Percentiles rank a stretch among this genome's conserved stretches.
phyloP scores from a whole-genome alignment of 2,329 filamentous ascomycete species.

The Colletotrichum sp. region DNA sequence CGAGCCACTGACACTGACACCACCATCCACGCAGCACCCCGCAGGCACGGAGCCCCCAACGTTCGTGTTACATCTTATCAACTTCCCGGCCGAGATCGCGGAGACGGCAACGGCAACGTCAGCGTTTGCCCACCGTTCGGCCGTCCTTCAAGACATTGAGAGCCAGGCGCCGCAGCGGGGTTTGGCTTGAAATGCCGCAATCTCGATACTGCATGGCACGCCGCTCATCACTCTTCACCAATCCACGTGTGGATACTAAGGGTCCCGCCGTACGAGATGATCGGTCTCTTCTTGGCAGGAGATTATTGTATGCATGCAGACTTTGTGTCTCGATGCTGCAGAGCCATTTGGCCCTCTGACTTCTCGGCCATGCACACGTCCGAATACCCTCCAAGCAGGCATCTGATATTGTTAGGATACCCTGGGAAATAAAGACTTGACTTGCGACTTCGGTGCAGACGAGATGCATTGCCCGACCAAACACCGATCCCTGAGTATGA shows the following conservation, averaged over 20 bases:
- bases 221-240: constrained; percentile 12
- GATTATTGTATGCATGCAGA: background rate
- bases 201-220: constrained; percentile 6
- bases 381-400: background rate
- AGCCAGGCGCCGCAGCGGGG: constrained; percentile 1
- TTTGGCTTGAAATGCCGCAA: constrained; percentile 14
- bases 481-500: background rate
- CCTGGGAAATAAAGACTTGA: background rate
- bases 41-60: constrained; percentile 2
- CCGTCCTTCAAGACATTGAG: background rate
- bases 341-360: constrained; percentile 1
- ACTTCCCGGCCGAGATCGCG: constrained; percentile 16
- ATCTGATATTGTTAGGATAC: background rate
- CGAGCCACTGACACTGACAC: background rate
- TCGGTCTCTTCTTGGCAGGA: background rate
- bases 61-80: constrained; percentile 1
- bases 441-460: background rate
- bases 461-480: background rate
- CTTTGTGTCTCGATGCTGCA: background rate
- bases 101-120: constrained; percentile 11
- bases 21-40: background rate
- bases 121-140: constrained; percentile 8
- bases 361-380: background rate
- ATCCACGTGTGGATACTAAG: constrained; percentile 7
- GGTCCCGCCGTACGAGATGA: constrained; percentile 1